These are phyloP conservation scores for Paraconiothyrium sp. DNA, from an alignment of 2,329 filamentous ascomycete species.

Conservation along the genomic window DNA sequence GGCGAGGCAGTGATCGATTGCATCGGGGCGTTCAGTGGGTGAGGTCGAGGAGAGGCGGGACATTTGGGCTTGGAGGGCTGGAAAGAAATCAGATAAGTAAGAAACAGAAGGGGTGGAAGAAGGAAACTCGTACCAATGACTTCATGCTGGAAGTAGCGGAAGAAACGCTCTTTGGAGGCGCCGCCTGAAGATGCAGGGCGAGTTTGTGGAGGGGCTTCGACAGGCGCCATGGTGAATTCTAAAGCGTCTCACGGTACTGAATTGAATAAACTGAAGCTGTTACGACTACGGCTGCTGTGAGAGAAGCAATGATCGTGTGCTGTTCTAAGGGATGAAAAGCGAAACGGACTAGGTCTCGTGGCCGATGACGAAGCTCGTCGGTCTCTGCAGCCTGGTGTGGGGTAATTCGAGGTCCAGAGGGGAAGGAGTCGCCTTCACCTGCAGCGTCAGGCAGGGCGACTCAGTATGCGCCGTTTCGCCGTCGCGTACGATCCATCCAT, in stretches of 20 bases:
- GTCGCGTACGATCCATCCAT: neutral
- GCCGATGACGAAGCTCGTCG: neutral
- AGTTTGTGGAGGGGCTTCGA: conserved; percentile 15
- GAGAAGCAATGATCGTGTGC: neutral
- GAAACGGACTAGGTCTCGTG: neutral
- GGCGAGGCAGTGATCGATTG: conserved; percentile 80
- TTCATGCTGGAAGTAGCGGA: conserved; percentile 81
- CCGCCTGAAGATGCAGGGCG: conserved; percentile 22
- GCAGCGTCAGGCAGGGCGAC: neutral
- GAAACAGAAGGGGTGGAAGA: neutral
- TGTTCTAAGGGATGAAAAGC: neutral
- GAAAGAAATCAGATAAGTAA: conserved; percentile 17
- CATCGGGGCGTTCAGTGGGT: conserved; percentile 77
- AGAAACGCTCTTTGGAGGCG: conserved; percentile 78
- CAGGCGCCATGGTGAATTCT: conserved; percentile 20
- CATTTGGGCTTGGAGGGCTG: conserved; percentile 82
- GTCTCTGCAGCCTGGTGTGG: conserved; percentile 7
- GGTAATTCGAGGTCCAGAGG: neutral
- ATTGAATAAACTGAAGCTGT: neutral
- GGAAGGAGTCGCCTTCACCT: neutral
- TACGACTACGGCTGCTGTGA: neutral
- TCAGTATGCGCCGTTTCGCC: neutral
- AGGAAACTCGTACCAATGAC: conserved; percentile 66
- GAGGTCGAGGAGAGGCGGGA: conserved; percentile 70
- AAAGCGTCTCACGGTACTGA: neutral